These are phyloP conservation scores for Solidago caesia DNA, from an alignment of 129 eudicot species.

Conservation along the genomic window DNA sequence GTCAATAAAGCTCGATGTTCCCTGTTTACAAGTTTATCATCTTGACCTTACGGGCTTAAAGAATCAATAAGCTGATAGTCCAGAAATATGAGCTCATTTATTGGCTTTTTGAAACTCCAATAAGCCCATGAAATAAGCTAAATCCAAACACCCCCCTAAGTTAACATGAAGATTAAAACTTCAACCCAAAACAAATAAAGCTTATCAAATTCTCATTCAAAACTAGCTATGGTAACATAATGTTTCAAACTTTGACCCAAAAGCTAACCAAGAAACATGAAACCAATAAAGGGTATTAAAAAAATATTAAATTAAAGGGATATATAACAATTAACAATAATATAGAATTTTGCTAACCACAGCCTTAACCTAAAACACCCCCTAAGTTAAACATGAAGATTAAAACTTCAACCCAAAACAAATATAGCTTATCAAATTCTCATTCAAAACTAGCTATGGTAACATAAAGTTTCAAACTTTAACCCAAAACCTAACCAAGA, in stretches of 20 bases:
- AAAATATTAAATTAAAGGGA: too few relatives aligned
- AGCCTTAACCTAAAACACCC: too few relatives aligned
- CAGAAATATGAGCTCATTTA: too few relatives aligned
- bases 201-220: not conserved
- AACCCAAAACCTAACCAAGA: not conserved
- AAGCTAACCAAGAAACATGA: conserved; percentile 3
- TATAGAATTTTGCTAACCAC: too few relatives aligned
- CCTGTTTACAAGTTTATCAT: too few relatives aligned
- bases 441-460: not conserved
- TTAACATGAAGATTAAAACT: not conserved
- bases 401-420: not conserved
- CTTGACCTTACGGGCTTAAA: too few relatives aligned
- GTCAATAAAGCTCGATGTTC: too few relatives aligned
- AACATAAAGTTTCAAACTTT: not conserved
- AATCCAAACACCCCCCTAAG: not conserved
- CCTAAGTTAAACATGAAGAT: too few relatives aligned
- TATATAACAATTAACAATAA: too few relatives aligned
- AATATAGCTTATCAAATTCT: not conserved
- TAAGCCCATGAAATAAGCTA: not conserved
- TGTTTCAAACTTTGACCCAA: not conserved
- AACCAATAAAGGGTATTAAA: not conserved
- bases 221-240: not conserved
- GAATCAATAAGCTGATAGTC: too few relatives aligned
- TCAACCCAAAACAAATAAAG: not conserved
- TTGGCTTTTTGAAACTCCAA: too few relatives aligned